Evolutionary conservation across 2,329 filamentous ascomycete genomes (phyloP), one percentile per base, ranked within the genome.

Genomic region (Arthrobotrys entomopaga): DNA sequence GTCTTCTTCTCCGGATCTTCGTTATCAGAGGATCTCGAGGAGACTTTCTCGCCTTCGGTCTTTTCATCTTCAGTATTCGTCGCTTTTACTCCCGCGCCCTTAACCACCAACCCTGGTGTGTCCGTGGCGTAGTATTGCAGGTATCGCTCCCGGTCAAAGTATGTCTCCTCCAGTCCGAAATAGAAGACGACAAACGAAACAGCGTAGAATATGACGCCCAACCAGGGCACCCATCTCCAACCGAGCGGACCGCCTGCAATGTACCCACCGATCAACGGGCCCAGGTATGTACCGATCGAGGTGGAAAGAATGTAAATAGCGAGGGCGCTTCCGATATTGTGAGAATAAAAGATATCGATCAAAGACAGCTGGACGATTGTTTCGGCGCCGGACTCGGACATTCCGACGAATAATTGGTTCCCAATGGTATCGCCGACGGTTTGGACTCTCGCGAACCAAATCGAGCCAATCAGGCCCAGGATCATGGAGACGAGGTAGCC

Each of bases 331-430:
- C 86, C 86, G 49, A 85, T 83, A 71, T 86, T 85, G 77, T 87
- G 86, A 79, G 87, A 84, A 74, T 85, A 87, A 81, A 86, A 87
- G 29, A 87, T 82, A 76, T 87, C 86, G 6, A 86, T 84, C 26
- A 87, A 80, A 1, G 85, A 86, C n/a, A 87, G 79, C 77, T 87
- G 86, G 5, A 85, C 86, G 29, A 85, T 83, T 0, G 86, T 86
- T 79, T 87, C 86, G 1, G 85, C 85, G 48, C 85, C 85, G 7
- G 85, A 83, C 79, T 87, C 85, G 3, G 86, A 87, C 1, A 85
- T 85, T 15, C 86, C 86, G 1, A 87, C 84, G 64, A 87, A 87
- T 1, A 87, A 81, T 78, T 87, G 86, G 53, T 84, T 85, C 82
- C 84, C 86, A 65, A 87, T 83, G 1, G 84, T 83, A 66, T 86